Conservation (phyloP, 768 basidiomycete genomes). For the Chalciporus pseudorubinellus region DNA sequence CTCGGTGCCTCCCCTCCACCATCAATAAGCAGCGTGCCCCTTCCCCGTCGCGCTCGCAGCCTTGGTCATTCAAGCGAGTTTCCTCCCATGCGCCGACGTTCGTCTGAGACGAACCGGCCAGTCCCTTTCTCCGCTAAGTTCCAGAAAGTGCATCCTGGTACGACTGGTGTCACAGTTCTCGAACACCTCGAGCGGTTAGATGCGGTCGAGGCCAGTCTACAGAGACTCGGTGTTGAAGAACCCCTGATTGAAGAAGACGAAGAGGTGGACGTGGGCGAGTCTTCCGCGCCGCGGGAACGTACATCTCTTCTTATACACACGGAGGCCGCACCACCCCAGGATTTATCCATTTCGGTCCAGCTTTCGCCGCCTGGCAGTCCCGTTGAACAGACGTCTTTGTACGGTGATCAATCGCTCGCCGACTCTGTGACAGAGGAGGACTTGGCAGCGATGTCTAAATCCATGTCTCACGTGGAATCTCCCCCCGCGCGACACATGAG, state of each 20-base stretch:
- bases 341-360: slow-evolving; percentile 36
- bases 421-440: slow-evolving; percentile 69
- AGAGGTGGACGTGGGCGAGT: slow-evolving; percentile 65
- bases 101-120: slow-evolving; percentile 65
- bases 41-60: slow-evolving; percentile 52
- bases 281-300: slow-evolving; percentile 25
- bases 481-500: slow-evolving; percentile 37
- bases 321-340: slow-evolving; percentile 11
- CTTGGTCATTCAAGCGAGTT: slow-evolving; percentile 64
- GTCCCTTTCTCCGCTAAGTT: slow-evolving; percentile 85
- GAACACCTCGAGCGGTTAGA: slow-evolving; percentile 85
- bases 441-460: slow-evolving; percentile 71
- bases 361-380: slow-evolving; percentile 63
- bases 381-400: slow-evolving; percentile 48
- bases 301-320: slow-evolving; percentile 31
- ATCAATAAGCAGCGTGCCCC: slow-evolving; percentile 62
- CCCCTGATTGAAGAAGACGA: slow-evolving; percentile 49
- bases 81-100: slow-evolving; percentile 64
- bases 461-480: slow-evolving; percentile 66
- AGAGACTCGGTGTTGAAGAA: slow-evolving; percentile 65
- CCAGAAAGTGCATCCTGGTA: slow-evolving; percentile 78
- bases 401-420: slow-evolving; percentile 50
- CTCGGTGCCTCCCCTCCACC: slow-evolving; percentile 52
- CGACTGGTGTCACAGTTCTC: slow-evolving; percentile 81
- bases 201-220: slow-evolving; percentile 74